Conservation (phyloP, 148 eudicot species). For the Chenopodium quinoa region DNA sequence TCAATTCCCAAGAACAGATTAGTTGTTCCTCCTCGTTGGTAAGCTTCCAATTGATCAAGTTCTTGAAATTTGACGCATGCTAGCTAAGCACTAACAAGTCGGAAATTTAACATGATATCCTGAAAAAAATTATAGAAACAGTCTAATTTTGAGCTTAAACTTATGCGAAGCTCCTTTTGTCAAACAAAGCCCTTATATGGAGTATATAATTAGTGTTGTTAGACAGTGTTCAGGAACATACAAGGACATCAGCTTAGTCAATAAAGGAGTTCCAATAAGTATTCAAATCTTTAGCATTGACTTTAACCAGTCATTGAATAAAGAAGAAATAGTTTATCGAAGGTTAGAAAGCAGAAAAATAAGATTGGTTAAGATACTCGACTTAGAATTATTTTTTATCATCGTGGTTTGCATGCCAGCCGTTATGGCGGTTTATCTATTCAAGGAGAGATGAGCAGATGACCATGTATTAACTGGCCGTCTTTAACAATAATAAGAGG, state of each 20-base stretch:
- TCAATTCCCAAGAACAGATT: not conserved
- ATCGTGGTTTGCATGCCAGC: not conserved
- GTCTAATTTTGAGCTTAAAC: not conserved
- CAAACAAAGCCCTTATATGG: not conserved
- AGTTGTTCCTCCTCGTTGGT: slow-evolving; percentile 18
- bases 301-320: slow-evolving; percentile 2
- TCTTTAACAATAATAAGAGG: not conserved
- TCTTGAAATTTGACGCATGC: not conserved
- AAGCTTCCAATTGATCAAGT: slow-evolving; percentile 6
- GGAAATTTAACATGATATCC: not conserved
- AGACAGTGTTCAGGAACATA: not conserved
- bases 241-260: slow-evolving; percentile 1
- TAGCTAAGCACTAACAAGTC: not conserved
- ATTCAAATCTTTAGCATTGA: not conserved
- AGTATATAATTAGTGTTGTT: not conserved
- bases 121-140: not conserved
- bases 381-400: not conserved
- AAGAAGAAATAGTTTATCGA: not conserved
- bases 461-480: not conserved
- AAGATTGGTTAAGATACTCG: not conserved
- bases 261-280: slow-evolving; percentile 6
- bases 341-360: not conserved
- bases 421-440: not conserved
- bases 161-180: not conserved
- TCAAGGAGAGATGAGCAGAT: not conserved